Evolutionary conservation across 345 rosid species (phyloP).

Genomic region (Erucastrum elatum): DNA sequence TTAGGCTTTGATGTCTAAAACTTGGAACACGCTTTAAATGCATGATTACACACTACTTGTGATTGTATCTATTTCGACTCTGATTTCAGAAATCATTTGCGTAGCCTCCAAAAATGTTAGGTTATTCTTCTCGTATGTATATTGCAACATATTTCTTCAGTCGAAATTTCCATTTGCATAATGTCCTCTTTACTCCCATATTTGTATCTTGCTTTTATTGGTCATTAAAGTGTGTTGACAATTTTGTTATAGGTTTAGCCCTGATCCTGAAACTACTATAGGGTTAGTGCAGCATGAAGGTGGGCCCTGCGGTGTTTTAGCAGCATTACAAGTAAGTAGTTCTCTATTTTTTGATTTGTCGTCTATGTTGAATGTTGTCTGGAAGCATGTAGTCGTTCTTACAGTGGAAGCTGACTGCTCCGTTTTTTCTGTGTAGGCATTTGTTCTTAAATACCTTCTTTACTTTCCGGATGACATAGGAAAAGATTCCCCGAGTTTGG

Average conservation of each 20-base stretch:
- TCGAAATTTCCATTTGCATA: background rate
- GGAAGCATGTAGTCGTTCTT: slow-evolving; percentile 17
- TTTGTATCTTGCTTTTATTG: background rate
- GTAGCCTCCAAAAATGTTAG: background rate
- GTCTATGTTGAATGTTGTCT: background rate
- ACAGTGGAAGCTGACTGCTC: slow-evolving; percentile 22
- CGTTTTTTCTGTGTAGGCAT: slow-evolving; percentile 67
- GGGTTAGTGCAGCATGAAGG: slow-evolving; percentile 99
- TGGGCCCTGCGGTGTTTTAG: slow-evolving; percentile 99
- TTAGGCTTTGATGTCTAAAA: background rate
- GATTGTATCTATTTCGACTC: background rate
- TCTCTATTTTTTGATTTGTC: background rate
- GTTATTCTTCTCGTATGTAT: background rate
- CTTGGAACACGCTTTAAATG: background rate
- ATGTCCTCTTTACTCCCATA: background rate
- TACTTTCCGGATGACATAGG: slow-evolving; percentile 72
- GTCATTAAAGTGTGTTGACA: slow-evolving; percentile 26
- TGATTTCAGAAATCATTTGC: background rate
- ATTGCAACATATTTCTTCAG: background rate
- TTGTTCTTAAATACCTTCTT: slow-evolving; percentile 88
- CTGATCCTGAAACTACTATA: slow-evolving; percentile 94
- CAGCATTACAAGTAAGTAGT: slow-evolving; percentile 60
- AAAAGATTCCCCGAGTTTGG: slow-evolving; percentile 41
- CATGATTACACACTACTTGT: slow-evolving; percentile 2
- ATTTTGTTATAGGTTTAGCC: slow-evolving; percentile 74